These are phyloP conservation scores for Fusarium brachygibbosum DNA, from an alignment of 2,329 filamentous ascomycete genomes.

Conservation along the genomic window DNA sequence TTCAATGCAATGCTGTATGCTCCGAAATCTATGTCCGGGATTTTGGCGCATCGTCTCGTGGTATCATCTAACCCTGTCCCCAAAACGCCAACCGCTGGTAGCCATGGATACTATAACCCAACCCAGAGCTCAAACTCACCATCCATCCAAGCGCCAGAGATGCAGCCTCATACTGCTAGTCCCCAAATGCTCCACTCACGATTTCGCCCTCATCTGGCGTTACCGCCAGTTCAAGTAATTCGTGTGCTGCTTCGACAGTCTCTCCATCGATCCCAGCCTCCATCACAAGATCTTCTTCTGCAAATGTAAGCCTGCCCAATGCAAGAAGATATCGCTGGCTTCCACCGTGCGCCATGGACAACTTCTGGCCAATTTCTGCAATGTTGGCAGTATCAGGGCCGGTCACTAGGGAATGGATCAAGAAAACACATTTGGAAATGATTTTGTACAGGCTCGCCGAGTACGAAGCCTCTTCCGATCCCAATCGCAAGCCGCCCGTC, in stretches of 20 bases:
- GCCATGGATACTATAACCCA: slow-evolving; percentile 10
- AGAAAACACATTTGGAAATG: slow-evolving; percentile 62
- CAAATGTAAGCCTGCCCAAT: slow-evolving; percentile 87
- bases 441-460: slow-evolving; percentile 58
- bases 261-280: slow-evolving; percentile 83
- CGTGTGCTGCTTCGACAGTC: slow-evolving; percentile 83
- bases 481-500: slow-evolving; percentile 2
- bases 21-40: not conserved
- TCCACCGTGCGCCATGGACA: slow-evolving; percentile 77
- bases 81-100: slow-evolving; percentile 15
- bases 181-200: slow-evolving; percentile 59
- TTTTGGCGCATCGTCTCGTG: slow-evolving; percentile 4
- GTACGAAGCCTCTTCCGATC: slow-evolving; percentile 34
- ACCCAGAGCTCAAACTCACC: not conserved
- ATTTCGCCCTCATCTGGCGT: slow-evolving; percentile 77
- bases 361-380: slow-evolving; percentile 77
- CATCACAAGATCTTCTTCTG: slow-evolving; percentile 80
- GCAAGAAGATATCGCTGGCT: slow-evolving; percentile 86
- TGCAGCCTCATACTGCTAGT: slow-evolving; percentile 40
- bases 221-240: slow-evolving; percentile 82
- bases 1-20: not conserved
- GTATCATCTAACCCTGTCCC: slow-evolving; percentile 25
- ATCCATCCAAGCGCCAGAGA: slow-evolving; percentile 35
- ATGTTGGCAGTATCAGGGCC: slow-evolving; percentile 60
- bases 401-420: slow-evolving; percentile 68